Base-by-base conservation (phyloP, 352 stramenopile genomes). In the Phytophthora litchii region DNA sequence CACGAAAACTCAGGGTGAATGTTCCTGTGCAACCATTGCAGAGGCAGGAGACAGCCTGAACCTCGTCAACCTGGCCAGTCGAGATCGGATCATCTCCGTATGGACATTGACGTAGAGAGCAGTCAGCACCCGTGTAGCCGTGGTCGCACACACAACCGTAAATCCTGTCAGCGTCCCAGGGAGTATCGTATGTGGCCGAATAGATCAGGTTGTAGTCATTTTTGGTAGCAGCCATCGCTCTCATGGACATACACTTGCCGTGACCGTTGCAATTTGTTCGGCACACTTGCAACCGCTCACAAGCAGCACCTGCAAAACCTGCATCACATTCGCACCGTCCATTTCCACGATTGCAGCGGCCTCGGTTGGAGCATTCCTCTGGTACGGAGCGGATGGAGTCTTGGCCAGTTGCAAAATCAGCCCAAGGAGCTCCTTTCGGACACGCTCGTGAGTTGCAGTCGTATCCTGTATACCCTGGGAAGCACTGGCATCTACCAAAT, bases 71-170 rank as follows among this genome's bases (percentile, higher is more conserved):
- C 52, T 97, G 85, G 2, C 70, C 74, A 10, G 73, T 80, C 0
- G 89, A 90, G 25, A 88, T 60, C 14, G 88, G 90, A 48, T 97
- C 89, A 54, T 97, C 92, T 21, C 92, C 92, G 44, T 78, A 85
- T 17, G 86, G 80, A 74, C 94, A 98, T 50, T 84, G 74, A 20
- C 80, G 70, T 50, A 83, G 66, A 4, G 80, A 86, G 77, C 95
- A 98, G 63, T 94, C 88, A 5, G 86, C 76, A 5, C 94, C 93
- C 7, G 68, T 75, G 76, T 93, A 98, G 23, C 91, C 92, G 25
- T 80, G 63, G 66, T 98, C 92, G 58, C 93, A 98, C 25, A 94
- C 70, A 47, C 91, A 97, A 44, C 84, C 84, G 35, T 84, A 78
- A 27, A 97, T 91, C 21, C 83, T 79, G 23, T 92, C 70, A 4